Conservation (phyloP, 2,329 filamentous ascomycete genomes). For the Beauveria bassiana region DNA sequence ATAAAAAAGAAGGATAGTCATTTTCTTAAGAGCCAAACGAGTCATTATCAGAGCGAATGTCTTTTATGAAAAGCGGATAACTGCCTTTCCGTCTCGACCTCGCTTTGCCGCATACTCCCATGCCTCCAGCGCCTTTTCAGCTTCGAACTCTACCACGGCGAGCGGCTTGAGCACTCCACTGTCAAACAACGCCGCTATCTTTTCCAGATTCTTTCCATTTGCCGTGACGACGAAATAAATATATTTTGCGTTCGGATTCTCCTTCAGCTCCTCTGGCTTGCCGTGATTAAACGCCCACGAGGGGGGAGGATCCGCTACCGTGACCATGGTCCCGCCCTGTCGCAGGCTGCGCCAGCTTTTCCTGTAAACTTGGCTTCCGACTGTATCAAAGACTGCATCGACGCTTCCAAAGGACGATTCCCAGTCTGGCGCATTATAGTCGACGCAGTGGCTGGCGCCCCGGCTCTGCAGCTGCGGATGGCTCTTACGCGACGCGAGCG, state of each 20-base stretch:
- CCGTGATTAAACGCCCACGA: slow-evolving; percentile 22
- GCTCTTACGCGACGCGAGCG: slow-evolving; percentile 20
- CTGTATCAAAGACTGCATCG: slow-evolving; percentile 26
- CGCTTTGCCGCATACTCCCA: slow-evolving; percentile 20
- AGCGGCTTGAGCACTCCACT: slow-evolving; percentile 16
- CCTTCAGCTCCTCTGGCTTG: slow-evolving; percentile 14
- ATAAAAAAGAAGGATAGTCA: too few species aligned
- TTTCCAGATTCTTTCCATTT: slow-evolving; percentile 14
- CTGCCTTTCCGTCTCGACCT: slow-evolving; percentile 19
- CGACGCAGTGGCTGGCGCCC: slow-evolving; percentile 18
- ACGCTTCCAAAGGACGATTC: slow-evolving; percentile 16
- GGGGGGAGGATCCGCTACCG: slow-evolving; percentile 27
- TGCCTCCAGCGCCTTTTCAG: slow-evolving; percentile 19
- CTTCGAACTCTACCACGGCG: slow-evolving; percentile 17
- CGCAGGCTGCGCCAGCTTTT: slow-evolving; percentile 25
- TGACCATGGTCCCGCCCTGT: slow-evolving; percentile 23
- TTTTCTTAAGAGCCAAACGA: too few species aligned
- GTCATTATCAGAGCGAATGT: too few species aligned
- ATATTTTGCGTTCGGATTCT: slow-evolving; percentile 17
- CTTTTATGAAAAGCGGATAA: slow-evolving; percentile 14
- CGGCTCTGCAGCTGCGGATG: slow-evolving; percentile 15
- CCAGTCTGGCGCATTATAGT: slow-evolving; percentile 21
- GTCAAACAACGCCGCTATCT: slow-evolving; percentile 18
- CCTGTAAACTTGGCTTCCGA: slow-evolving; percentile 20
- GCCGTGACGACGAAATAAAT: slow-evolving; percentile 24